Percentiles rank a stretch among this genome's conserved stretches.
phyloP scores from a whole-genome alignment of 2,329 filamentous ascomycete species.

The Penicillium sp. region DNA sequence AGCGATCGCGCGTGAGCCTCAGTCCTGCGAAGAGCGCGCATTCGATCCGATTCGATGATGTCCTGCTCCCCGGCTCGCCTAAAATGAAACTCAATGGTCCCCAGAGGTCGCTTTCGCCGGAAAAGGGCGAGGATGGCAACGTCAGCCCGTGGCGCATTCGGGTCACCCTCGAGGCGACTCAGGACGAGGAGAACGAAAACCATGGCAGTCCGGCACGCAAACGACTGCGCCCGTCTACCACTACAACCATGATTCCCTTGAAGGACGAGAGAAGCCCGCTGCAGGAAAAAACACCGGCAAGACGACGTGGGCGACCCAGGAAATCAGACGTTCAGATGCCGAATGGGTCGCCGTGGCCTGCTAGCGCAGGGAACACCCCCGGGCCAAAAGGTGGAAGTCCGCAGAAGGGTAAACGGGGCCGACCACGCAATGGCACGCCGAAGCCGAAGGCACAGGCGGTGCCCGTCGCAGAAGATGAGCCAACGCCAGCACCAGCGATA shows the following conservation, averaged over 20 bases:
- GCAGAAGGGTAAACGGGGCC: constrained; percentile 37
- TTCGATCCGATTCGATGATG: constrained; percentile 43
- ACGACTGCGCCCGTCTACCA: constrained; percentile 31
- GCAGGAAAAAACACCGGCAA: constrained; percentile 39
- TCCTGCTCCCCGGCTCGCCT: constrained; percentile 42
- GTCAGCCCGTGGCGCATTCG: constrained; percentile 50
- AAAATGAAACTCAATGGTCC: constrained; percentile 30
- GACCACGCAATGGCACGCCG: constrained; percentile 38
- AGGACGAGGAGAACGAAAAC: constrained; percentile 41
- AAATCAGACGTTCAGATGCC: constrained; percentile 38
- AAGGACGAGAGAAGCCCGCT: constrained; percentile 35
- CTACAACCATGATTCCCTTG: constrained; percentile 43
- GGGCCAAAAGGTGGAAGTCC: constrained; percentile 25
- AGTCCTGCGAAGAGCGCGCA: constrained; percentile 39
- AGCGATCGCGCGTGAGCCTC: constrained; percentile 34
- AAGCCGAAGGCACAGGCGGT: constrained; percentile 15
- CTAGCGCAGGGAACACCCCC: constrained; percentile 30
- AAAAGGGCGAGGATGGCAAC: constrained; percentile 41
- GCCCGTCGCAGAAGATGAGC: constrained; percentile 17
- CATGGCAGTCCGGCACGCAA: constrained; percentile 32
- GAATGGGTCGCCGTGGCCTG: constrained; percentile 36
- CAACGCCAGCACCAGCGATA: constrained; percentile 10
- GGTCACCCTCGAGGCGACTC: constrained; percentile 49
- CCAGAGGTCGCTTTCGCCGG: constrained; percentile 36
- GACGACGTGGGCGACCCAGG: constrained; percentile 42